Percentiles rank a stretch among this genome's conserved stretches.
Evolutionary conservation across 2,329 filamentous ascomycete species (phyloP).

Genomic region (Ceratocystis eucalypticola): DNA sequence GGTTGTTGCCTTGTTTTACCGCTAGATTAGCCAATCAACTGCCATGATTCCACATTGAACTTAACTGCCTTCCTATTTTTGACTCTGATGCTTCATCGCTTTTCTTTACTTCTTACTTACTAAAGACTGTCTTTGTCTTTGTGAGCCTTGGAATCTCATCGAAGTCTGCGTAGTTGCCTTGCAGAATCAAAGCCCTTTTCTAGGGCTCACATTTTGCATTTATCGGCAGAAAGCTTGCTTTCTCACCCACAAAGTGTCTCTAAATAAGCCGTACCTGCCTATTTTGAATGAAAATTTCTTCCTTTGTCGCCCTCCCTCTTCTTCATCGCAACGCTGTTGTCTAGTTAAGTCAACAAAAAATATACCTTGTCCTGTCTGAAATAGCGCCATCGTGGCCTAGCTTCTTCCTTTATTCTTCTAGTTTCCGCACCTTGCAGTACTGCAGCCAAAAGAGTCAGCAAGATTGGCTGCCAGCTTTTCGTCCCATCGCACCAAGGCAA

Average conservation of each 20-base stretch:
- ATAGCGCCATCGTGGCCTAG: not conserved
- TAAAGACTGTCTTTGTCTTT: not conserved
- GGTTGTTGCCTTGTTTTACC: not conserved
- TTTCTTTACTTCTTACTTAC: not conserved
- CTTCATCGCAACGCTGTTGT: not conserved
- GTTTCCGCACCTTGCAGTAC: no score
- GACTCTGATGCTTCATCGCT: not conserved
- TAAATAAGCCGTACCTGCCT: not conserved
- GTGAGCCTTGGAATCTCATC: not conserved
- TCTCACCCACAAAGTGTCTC: not conserved
- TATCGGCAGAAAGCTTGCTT: not conserved
- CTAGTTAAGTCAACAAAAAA: not conserved
- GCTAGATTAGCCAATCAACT: slow-evolving; percentile 3
- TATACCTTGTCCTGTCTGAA: not conserved
- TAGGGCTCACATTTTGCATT: not conserved
- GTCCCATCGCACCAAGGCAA: not conserved
- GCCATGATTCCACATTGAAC: not conserved
- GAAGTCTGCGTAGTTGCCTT: not conserved
- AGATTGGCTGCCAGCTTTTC: not conserved
- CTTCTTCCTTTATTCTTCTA: not conserved
- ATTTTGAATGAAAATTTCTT: not conserved
- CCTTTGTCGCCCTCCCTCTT: not conserved
- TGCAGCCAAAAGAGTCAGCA: not conserved
- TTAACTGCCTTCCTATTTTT: not conserved
- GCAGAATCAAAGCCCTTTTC: not conserved